phyloP scores from a whole-genome alignment of 1,284 basidiomycete species.

The Heterobasidion irregulare region DNA sequence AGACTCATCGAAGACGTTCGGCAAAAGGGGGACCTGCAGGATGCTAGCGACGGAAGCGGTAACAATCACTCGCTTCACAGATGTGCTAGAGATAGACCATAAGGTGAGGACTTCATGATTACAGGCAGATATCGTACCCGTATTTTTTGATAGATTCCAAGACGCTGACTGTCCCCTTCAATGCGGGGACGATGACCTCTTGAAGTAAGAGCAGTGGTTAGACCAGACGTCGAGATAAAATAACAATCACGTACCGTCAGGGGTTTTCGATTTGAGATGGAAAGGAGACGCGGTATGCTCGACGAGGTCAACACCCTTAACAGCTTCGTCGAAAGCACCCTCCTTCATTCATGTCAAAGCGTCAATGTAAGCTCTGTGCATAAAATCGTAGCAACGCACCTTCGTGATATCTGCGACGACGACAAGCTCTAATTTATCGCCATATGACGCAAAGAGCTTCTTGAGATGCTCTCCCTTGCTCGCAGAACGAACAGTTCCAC shows the following conservation, averaged over 20 bases:
- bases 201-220: neutral
- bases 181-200: constrained; percentile 57
- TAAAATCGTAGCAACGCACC: constrained; percentile 18
- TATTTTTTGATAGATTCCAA: constrained; percentile 45
- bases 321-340: constrained; percentile 64
- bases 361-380: neutral
- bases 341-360: constrained; percentile 24
- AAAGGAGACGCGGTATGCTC: constrained; percentile 50
- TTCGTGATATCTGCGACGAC: constrained; percentile 49
- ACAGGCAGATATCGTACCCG: constrained; percentile 23
- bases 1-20: constrained; percentile 26
- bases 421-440: constrained; percentile 38
- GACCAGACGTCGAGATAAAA: neutral
- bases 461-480: constrained; percentile 42
- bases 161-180: constrained; percentile 53
- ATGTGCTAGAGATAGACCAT: constrained; percentile 9
- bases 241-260: constrained; percentile 22
- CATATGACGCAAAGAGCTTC: constrained; percentile 35
- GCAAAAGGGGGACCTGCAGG: constrained; percentile 18
- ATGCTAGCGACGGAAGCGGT: constrained; percentile 51
- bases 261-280: constrained; percentile 25
- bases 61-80: constrained; percentile 59
- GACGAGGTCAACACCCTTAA: constrained; percentile 58
- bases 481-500: constrained; percentile 46
- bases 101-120: neutral